Evolutionary conservation across 2,329 filamentous ascomycete genomes (phyloP).

Genomic region (Salinomyces thailandicus): DNA sequence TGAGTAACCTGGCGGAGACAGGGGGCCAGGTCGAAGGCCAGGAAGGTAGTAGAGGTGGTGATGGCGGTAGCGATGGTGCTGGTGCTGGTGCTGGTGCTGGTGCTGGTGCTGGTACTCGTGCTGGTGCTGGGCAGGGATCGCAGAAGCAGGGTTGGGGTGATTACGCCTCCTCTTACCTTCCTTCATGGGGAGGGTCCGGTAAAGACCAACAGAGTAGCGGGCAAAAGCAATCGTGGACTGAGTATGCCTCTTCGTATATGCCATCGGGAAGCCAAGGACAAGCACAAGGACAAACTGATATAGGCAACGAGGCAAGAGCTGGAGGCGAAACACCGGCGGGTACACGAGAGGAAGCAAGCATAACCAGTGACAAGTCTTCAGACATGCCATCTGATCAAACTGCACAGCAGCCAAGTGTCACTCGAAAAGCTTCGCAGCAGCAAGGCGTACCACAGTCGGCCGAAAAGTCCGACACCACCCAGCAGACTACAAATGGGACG

Average conservation of each 20-base stretch:
- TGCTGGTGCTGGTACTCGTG: too few species aligned
- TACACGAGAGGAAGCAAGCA: neutral
- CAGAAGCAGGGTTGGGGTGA: neutral
- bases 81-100: too few species aligned
- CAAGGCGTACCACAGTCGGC: too few species aligned
- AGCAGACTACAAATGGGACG: neutral
- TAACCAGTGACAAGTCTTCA: neutral
- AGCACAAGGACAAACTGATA: neutral
- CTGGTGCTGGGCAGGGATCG: neutral
- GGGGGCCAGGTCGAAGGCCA: neutral
- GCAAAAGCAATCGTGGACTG: constrained; percentile 1
- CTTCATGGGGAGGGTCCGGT: neutral
- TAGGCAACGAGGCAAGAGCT: neutral
- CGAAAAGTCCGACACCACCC: too few species aligned
- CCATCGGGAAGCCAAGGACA: neutral
- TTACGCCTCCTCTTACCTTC: neutral
- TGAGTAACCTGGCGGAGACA: constrained; percentile 4
- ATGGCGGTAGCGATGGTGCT: neutral
- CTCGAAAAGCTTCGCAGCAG: neutral
- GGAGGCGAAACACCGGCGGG: neutral
- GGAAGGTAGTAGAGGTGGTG: neutral
- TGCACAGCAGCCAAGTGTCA: neutral
- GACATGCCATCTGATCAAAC: neutral
- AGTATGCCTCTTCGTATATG: constrained; percentile 3
- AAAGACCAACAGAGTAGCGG: neutral